Base-by-base conservation (phyloP, 495 filamentous ascomycete genomes). In the Hypoxylon lenormandii region DNA sequence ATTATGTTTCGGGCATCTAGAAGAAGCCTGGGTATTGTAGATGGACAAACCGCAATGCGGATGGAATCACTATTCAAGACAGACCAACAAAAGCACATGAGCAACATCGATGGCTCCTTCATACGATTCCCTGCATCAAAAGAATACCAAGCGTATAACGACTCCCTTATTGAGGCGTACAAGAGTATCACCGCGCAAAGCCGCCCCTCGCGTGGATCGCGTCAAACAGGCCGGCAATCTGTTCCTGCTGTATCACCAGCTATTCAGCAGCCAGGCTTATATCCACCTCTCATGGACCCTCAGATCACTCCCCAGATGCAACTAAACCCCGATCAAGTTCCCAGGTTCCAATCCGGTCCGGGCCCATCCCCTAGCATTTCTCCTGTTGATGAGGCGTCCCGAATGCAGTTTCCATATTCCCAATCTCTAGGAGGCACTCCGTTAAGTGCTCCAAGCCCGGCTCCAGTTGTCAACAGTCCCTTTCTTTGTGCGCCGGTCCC, bases 1-100 rank as follows among this genome's bases (percentile, higher is more conserved):
- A 85, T 90, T 40, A 76, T 90, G 13, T 92, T 89, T 60, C 81
- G 82, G 16, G 85, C 88, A 0, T 80, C 84, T 7, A 78, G 83
- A 28, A 76, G 79, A 56, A 69, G 63, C 19, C 40, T 82, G 11
- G 80, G 77, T 0, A 66, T 80, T 2, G 18, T 21, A 2, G 80
- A 82, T 40, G 70, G 65, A 11, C 47, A 22, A 0, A 5, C 66
- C 1, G 78, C 75, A 4, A 11, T 4, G 1, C 59, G 64, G 12
- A 70, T 84, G 54, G 82, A 84, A 15, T 43, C 64, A 1, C 11
- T 79, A 0, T 85, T 85, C 55, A 51, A 51, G 8, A 37, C 57
- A 3, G 80, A 83, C 60, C 79, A 80, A 55, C 36, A 62, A 7
- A 50, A 18, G 23, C 72, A 76, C 21, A 54, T 45, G 7, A 55